phyloP scores from a whole-genome alignment of 306 rosid species.

The Prunus kanzakura region DNA sequence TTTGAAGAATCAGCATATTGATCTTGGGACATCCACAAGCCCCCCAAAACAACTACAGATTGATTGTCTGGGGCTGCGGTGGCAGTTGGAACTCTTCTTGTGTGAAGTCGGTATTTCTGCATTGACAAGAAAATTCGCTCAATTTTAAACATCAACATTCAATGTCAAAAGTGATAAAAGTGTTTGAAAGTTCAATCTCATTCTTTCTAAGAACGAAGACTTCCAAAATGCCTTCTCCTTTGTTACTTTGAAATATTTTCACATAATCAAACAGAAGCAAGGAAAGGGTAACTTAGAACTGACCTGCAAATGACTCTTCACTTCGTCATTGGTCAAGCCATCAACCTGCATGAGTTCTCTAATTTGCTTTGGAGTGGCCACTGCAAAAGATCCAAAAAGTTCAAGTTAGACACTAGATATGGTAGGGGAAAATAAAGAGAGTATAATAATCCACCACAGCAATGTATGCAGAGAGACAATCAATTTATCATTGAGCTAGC shows the following conservation, averaged over 20 bases:
- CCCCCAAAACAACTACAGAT: constrained; percentile 63
- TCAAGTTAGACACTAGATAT: constrained; percentile 25
- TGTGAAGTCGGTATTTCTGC: constrained; percentile 97
- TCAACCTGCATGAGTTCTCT: constrained; percentile 98
- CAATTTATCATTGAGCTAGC: constrained; percentile 9
- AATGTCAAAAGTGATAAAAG: constrained; percentile 17
- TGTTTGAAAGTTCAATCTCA: neutral
- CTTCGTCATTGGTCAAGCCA: constrained; percentile 97
- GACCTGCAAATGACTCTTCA: constrained; percentile 97
- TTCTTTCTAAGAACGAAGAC: neutral
- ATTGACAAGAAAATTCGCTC: constrained; percentile 18
- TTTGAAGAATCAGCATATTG: constrained; percentile 72
- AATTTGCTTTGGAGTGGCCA: constrained; percentile 96
- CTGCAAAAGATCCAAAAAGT: constrained; percentile 41
- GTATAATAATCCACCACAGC: constrained; percentile 11
- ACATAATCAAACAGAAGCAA: constrained; percentile 8
- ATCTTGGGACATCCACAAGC: constrained; percentile 73
- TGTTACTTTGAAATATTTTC: neutral
- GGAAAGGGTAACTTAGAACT: constrained; percentile 19
- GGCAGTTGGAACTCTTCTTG: constrained; percentile 61
- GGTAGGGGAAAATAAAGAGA: constrained; percentile 6
- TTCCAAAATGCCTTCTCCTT: constrained; percentile 5
- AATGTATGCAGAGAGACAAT: constrained; percentile 12
- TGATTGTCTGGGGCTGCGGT: constrained; percentile 41
- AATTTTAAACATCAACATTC: constrained; percentile 10